Evolutionary conservation across 2,329 filamentous ascomycete genomes (phyloP), one percentile per base, ranked within the genome.

Genomic region (Apiospora arundinis): DNA sequence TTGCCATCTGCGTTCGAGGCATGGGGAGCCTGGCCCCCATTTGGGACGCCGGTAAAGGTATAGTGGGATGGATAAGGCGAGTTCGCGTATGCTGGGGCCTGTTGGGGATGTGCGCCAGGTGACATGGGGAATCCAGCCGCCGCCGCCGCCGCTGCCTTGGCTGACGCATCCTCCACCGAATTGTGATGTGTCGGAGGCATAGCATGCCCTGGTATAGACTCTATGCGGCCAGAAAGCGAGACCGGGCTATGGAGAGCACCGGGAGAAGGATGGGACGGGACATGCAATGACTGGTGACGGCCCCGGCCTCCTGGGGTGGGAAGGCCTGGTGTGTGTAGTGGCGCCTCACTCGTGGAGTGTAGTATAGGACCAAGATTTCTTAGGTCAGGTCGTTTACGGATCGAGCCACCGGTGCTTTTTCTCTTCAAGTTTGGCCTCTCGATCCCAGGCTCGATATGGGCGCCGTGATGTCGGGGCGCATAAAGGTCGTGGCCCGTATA

Each of bases 401-500:
- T 78, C 1, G 82, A 77, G 46, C 82, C 79, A 2, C 79, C 78
- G 8, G 83, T 84, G 70, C 82, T 85, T 78, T 88, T 89, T 12
- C 87, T 81, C 77, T 89, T 89, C 37, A 88, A 78, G 48, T 74
- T 84, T 7, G 84, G 81, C 11, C 83, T 80, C 8, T 80, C 81
- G n/a, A 75, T 71, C 4, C 67, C 70, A 9, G 45, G 25, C 12
- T 70, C 69, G 6, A 68, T 32, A 6, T 76, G 79, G 6, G 76
- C 66, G 32, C 48, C 23, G 6, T 77, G 79, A 6, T 76, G 76
- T 68, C 83, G 83, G 1, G 83, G 81, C 1, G 84, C 82, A 70
- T 88, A 87, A 0, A 88, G 75, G 69, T 86, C 87, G 68, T 86
- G 83, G 0, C 83, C 83, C 0, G 83, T 81, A 70, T 87, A 90